Evolutionary conservation across 176 grass and related monocot species (phyloP).

Genomic region (Cenchrus americanus): DNA sequence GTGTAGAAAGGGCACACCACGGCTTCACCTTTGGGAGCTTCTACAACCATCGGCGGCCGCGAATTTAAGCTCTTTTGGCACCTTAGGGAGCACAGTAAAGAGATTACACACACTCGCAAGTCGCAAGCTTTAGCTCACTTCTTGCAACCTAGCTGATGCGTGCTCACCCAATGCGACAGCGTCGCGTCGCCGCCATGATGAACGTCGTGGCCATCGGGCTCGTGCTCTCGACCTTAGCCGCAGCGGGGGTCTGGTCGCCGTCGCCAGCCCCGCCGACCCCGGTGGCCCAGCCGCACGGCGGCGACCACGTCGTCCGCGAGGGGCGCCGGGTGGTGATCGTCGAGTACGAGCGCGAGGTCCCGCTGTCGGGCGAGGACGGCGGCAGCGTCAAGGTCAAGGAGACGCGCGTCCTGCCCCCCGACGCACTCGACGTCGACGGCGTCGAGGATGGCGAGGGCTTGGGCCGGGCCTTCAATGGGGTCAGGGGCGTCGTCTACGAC

Average conservation of each 20-base stretch:
- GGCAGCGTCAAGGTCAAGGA: constrained; percentile 40
- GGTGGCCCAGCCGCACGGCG: not conserved
- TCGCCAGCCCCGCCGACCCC: not conserved
- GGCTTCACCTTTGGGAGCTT: not conserved
- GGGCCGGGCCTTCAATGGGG: not conserved
- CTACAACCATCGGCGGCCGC: constrained; percentile 21
- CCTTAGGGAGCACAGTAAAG: not conserved
- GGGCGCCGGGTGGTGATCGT: constrained; percentile 76
- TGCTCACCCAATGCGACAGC: not conserved
- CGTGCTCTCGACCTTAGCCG: constrained; percentile 63
- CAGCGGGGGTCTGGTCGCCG: constrained; percentile 67
- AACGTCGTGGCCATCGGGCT: constrained; percentile 73
- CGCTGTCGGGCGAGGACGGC: constrained; percentile 13
- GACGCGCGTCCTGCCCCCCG: not conserved
- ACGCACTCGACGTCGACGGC: constrained; percentile 32
- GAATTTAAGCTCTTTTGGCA: constrained; percentile 20
- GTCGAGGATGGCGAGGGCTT: constrained; percentile 35
- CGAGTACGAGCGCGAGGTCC: constrained; percentile 77
- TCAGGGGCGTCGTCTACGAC: constrained; percentile 21
- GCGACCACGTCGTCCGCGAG: constrained; percentile 57
- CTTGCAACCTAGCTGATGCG: not conserved
- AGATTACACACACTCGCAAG: no score
- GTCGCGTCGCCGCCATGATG: constrained; percentile 54
- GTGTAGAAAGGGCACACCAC: not conserved
- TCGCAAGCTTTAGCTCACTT: not conserved